A percentile compares a stretch with the other conserved stretches of the same genome.
Evolutionary conservation across 305 asterid genomes (phyloP).

Genomic region (Fraxinus dipetala): DNA sequence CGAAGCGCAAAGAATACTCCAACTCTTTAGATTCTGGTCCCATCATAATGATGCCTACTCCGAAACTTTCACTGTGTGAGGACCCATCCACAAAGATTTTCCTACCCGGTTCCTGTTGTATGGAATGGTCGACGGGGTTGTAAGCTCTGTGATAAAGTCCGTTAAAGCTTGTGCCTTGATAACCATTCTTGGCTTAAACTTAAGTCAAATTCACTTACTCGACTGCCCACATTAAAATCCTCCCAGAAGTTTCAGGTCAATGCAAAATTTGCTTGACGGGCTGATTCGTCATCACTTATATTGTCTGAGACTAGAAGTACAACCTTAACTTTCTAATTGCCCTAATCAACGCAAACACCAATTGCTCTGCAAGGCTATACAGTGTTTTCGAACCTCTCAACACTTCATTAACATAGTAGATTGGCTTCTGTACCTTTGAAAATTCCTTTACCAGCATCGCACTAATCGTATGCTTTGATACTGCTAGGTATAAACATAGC

Average conservation of each 20-base stretch:
- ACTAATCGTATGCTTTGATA: neutral
- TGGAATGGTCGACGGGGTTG: too few relatives aligned
- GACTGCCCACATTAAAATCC: neutral
- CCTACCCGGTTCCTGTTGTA: too few relatives aligned
- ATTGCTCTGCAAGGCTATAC: neutral
- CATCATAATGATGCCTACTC: too few relatives aligned
- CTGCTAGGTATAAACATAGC: neutral
- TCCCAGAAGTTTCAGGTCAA: neutral
- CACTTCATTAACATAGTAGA: neutral
- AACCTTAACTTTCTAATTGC: neutral
- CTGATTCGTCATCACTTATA: neutral
- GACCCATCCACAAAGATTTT: too few relatives aligned
- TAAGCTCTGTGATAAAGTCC: too few relatives aligned
- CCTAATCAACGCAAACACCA: neutral
- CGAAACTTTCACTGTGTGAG: too few relatives aligned
- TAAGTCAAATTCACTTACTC: neutral
- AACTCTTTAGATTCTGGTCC: too few relatives aligned
- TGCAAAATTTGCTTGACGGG: neutral
- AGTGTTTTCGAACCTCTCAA: neutral
- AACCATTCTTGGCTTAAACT: neutral
- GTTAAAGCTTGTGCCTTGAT: too few relatives aligned
- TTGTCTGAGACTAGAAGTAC: neutral
- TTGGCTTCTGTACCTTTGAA: neutral
- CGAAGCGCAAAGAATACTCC: too few relatives aligned
- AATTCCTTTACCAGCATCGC: neutral